phyloP scores from a whole-genome alignment of 306 rosid species.

The Quercus ilex region DNA sequence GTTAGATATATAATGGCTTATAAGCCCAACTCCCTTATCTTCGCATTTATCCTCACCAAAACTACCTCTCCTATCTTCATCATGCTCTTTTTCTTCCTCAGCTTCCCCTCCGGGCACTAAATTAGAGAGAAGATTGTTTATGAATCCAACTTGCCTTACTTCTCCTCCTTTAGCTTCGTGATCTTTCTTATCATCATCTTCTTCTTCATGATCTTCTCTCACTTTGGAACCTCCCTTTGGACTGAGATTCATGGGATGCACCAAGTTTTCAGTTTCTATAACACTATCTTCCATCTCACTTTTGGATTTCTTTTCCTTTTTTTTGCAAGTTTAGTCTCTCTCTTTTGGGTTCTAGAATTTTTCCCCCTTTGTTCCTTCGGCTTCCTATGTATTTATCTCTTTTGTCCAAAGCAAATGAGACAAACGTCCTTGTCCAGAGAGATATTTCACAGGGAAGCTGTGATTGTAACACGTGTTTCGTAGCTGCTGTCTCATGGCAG shows the following conservation, averaged over 20 bases:
- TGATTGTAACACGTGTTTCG: slow-evolving; percentile 20
- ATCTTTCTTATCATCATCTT: not conserved
- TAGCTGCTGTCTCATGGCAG: not conserved
- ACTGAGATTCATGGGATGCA: not conserved
- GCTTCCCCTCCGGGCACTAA: slow-evolving; percentile 12
- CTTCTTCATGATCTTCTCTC: not conserved
- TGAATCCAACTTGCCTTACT: slow-evolving; percentile 8
- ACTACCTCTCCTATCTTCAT: not conserved
- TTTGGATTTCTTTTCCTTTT: not conserved
- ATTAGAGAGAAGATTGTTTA: slow-evolving; percentile 8
- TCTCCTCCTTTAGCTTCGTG: not conserved
- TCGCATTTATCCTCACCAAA: not conserved
- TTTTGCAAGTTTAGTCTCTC: not conserved
- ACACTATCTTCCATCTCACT: slow-evolving; percentile 29
- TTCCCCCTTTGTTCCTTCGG: not conserved
- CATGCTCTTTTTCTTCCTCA: slow-evolving; percentile 1
- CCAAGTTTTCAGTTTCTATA: slow-evolving; percentile 1
- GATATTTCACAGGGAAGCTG: not conserved
- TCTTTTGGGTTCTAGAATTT: not conserved
- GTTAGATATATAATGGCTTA: slow-evolving; percentile 20
- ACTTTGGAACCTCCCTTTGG: not conserved
- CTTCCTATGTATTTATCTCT: too few relatives aligned
- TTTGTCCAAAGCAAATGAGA: not conserved
- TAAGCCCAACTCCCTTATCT: slow-evolving; percentile 23
- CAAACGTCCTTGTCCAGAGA: slow-evolving; percentile 1